These are phyloP conservation scores for Phialocephala sp. DNA, from an alignment of 2,329 filamentous ascomycete genomes.

Conservation along the genomic window DNA sequence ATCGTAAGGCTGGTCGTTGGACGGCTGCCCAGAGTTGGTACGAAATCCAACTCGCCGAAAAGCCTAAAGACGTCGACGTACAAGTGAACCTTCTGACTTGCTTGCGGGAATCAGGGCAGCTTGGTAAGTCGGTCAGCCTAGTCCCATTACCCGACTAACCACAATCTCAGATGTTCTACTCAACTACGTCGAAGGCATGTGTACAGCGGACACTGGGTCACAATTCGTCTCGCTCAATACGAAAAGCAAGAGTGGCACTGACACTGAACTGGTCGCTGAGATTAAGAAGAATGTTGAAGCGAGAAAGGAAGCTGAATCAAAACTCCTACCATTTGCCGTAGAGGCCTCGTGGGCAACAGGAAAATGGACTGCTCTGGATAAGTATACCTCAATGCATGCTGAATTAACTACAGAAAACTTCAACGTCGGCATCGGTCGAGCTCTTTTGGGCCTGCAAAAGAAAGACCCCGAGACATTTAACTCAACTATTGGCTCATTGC, in stretches of 20 bases:
- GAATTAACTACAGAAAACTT: slow-evolving; percentile 66
- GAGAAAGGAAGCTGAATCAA: slow-evolving; percentile 55
- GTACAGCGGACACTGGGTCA: slow-evolving; percentile 40
- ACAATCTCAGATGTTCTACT: slow-evolving; percentile 6
- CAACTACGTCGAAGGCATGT: slow-evolving; percentile 83
- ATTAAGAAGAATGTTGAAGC: not conserved
- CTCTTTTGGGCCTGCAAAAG: slow-evolving; percentile 64
- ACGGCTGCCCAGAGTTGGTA: slow-evolving; percentile 97
- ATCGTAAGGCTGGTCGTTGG: slow-evolving; percentile 93
- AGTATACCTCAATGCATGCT: slow-evolving; percentile 63
- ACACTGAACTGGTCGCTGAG: not conserved
- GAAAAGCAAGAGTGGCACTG: not conserved
- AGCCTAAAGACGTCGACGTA: slow-evolving; percentile 76
- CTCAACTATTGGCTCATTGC: slow-evolving; percentile 65
- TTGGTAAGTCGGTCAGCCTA: slow-evolving; percentile 63
- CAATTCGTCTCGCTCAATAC: not conserved
- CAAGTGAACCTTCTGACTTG: slow-evolving; percentile 87
- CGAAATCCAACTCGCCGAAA: slow-evolving; percentile 83
- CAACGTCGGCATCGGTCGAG: slow-evolving; percentile 78
- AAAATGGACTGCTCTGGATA: slow-evolving; percentile 77
- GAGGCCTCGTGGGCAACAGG: slow-evolving; percentile 92
- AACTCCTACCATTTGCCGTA: slow-evolving; percentile 80
- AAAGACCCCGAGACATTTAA: slow-evolving; percentile 58
- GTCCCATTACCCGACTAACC: not conserved
- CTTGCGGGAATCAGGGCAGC: slow-evolving; percentile 92